Evolutionary conservation across 768 basidiomycete genomes (phyloP).

Genomic region (Suillus discolor): DNA sequence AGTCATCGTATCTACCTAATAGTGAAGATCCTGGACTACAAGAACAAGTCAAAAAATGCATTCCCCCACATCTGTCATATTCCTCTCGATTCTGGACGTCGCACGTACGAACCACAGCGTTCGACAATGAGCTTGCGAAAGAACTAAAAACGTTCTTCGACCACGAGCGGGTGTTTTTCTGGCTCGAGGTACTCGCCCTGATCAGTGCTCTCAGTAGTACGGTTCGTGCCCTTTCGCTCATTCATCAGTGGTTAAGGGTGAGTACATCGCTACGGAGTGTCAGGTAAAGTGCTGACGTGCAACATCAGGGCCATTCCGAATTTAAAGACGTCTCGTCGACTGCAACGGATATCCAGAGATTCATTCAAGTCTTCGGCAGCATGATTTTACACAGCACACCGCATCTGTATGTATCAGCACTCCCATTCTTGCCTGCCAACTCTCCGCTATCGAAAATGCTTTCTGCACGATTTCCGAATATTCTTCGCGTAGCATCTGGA

Average conservation of each 20-base stretch:
- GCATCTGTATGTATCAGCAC: slow-evolving; percentile 27
- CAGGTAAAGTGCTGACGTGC: background rate
- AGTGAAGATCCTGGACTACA: slow-evolving; percentile 16
- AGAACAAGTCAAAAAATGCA: slow-evolving; percentile 3
- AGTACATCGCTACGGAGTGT: background rate
- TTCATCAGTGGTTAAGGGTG: background rate
- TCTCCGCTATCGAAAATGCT: background rate
- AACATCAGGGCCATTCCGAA: background rate
- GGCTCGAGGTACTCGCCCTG: background rate
- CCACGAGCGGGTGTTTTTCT: background rate
- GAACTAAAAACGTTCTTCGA: background rate
- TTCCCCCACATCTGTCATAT: slow-evolving; percentile 11
- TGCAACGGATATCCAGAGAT: slow-evolving; percentile 13
- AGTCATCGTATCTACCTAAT: slow-evolving; percentile 32
- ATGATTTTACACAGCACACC: slow-evolving; percentile 20
- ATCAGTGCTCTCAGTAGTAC: background rate
- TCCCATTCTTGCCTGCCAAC: slow-evolving; percentile 20
- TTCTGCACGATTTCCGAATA: background rate
- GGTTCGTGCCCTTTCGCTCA: background rate
- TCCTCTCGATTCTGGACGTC: slow-evolving; percentile 14
- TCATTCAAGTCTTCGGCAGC: slow-evolving; percentile 16
- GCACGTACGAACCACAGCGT: slow-evolving; percentile 8
- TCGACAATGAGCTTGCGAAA: background rate
- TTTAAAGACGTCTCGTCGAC: background rate
- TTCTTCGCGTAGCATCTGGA: background rate